Evolutionary conservation across 768 basidiomycete species (phyloP).

Genomic region (Mycena galericulata): DNA sequence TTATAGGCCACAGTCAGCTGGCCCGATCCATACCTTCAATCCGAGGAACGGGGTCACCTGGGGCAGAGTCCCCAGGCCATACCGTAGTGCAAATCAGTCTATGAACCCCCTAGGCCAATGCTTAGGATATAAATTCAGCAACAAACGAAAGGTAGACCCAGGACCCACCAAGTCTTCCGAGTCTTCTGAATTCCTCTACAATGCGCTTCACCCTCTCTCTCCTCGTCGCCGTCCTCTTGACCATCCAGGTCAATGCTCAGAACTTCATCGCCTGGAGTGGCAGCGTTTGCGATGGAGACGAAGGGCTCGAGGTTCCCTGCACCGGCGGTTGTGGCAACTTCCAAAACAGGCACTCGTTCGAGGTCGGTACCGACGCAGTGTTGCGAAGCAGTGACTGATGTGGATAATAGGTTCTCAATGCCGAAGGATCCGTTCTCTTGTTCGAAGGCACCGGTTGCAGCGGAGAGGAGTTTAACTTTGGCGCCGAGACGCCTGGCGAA

Average conservation of each 20-base stretch:
- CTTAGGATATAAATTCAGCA: background rate
- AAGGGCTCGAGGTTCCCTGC: background rate
- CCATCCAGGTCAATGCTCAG: constrained; percentile 2
- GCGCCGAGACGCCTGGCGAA: background rate
- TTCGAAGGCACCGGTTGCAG: background rate
- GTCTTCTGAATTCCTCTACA: background rate
- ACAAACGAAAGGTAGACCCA: background rate
- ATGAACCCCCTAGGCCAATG: too few relatives aligned
- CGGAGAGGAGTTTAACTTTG: constrained; percentile 1
- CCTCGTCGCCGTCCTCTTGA: background rate
- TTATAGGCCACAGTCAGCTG: too few relatives aligned
- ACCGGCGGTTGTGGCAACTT: background rate
- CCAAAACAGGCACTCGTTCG: constrained; percentile 1
- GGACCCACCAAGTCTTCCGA: background rate
- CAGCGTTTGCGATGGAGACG: background rate
- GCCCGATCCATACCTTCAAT: too few relatives aligned
- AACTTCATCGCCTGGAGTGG: constrained; percentile 4
- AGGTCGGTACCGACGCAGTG: background rate
- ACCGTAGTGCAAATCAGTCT: too few relatives aligned
- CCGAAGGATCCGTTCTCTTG: background rate
- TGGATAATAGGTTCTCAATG: background rate
- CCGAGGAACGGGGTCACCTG: too few relatives aligned
- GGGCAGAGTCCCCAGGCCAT: too few relatives aligned
- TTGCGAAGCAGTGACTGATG: background rate
- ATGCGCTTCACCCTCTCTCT: constrained; percentile 12